Evolutionary conservation across 2,329 filamentous ascomycete genomes (phyloP).

Genomic region (Aureobasidium musti): DNA sequence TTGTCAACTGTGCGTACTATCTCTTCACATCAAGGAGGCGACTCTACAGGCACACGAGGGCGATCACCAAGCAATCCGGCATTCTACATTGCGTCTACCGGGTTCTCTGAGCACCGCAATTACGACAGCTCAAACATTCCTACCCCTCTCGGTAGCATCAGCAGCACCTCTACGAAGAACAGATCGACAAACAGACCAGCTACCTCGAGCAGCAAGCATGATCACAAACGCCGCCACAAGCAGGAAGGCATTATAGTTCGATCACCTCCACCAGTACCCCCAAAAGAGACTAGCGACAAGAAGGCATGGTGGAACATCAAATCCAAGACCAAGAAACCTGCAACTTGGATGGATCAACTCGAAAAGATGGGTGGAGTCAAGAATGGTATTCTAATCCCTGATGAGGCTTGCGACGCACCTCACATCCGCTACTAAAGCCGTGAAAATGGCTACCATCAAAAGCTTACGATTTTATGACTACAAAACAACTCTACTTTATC

Average conservation of each 20-base stretch:
- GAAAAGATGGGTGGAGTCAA: slow-evolving; percentile 45
- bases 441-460: background rate
- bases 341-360: slow-evolving; percentile 47
- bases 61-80: slow-evolving; percentile 15
- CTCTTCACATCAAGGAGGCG: background rate
- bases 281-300: slow-evolving; percentile 33
- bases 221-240: slow-evolving; percentile 32
- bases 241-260: slow-evolving; percentile 31
- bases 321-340: slow-evolving; percentile 44
- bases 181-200: slow-evolving; percentile 30
- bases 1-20: background rate
- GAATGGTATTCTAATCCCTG: slow-evolving; percentile 44
- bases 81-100: background rate
- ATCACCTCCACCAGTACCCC: slow-evolving; percentile 30
- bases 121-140: slow-evolving; percentile 26
- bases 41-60: background rate
- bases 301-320: slow-evolving; percentile 39
- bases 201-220: background rate
- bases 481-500: slow-evolving; percentile 5
- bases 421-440: slow-evolving; percentile 33
- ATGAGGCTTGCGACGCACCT: slow-evolving; percentile 41
- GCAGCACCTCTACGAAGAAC: slow-evolving; percentile 32
- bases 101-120: slow-evolving; percentile 26
- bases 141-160: slow-evolving; percentile 15
- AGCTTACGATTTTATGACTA: background rate